phyloP scores from a whole-genome alignment of 2,329 filamentous ascomycete species.

The Harringtonia aguacate region DNA sequence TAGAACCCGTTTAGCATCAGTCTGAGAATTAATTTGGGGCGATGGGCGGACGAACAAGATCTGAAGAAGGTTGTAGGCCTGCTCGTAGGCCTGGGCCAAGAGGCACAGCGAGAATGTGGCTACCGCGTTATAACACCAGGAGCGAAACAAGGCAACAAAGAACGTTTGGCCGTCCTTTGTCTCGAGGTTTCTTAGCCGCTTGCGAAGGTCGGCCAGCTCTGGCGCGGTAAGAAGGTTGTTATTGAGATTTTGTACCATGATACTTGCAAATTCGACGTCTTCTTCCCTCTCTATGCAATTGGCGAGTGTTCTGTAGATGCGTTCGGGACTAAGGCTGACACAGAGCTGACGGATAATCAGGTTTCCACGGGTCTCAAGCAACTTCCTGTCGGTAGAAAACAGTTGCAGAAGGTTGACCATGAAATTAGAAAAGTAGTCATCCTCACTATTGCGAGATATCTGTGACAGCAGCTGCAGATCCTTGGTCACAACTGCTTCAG shows the following conservation, averaged over 20 bases:
- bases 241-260: conserved; percentile 99
- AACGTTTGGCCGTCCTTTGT: conserved; percentile 90
- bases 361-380: conserved; percentile 88
- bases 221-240: conserved; percentile 98
- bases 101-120: conserved; percentile 94
- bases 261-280: conserved; percentile 95
- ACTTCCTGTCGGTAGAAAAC: conserved; percentile 84
- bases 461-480: conserved; percentile 90
- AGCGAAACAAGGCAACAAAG: conserved; percentile 87
- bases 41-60: conserved; percentile 57
- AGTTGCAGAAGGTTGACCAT: conserved; percentile 95
- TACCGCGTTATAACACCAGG: conserved; percentile 98
- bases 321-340: conserved; percentile 81
- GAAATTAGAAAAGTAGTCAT: conserved; percentile 95
- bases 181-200: conserved; percentile 81
- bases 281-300: conserved; percentile 97
- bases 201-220: conserved; percentile 81
- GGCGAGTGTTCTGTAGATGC: conserved; percentile 89
- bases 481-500: conserved; percentile 90
- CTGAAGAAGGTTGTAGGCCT: conserved; percentile 90
- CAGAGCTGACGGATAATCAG: conserved; percentile 94
- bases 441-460: conserved; percentile 92
- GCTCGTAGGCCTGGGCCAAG: conserved; percentile 93
- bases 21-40: neutral
- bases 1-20: conserved; percentile 23